Conservation (phyloP, 2,329 filamentous ascomycete genomes). For the Ceratocystis cacaofunesta region DNA sequence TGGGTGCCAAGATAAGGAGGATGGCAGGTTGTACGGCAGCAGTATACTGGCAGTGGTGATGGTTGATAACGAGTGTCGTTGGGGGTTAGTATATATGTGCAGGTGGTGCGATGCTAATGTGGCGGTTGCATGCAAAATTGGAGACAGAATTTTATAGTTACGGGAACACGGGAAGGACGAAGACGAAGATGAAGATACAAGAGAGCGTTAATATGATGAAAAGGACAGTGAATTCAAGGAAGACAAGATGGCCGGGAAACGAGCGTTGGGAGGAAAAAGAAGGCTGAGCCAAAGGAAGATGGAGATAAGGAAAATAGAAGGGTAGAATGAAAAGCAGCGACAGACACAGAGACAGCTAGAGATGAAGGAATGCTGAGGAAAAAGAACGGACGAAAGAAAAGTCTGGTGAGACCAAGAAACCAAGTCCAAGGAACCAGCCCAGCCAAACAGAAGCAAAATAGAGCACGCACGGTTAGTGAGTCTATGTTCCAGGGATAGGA, state of each 20-base stretch:
- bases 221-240: too few relatives aligned
- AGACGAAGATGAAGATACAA: too few relatives aligned
- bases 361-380: neutral
- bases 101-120: neutral
- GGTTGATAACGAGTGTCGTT: neutral
- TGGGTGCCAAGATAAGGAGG: neutral
- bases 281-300: too few relatives aligned
- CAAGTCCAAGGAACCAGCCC: neutral
- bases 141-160: too few relatives aligned
- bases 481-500: neutral
- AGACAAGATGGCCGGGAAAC: too few relatives aligned
- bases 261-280: too few relatives aligned
- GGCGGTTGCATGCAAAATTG: neutral
- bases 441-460: neutral
- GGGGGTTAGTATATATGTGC: neutral
- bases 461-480: neutral
- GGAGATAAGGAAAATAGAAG: too few relatives aligned
- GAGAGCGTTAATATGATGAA: too few relatives aligned
- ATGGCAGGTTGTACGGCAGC: neutral
- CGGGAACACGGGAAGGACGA: neutral
- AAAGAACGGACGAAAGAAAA: neutral
- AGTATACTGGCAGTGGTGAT: neutral
- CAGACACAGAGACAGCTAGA: neutral
- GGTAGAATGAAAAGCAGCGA: too few relatives aligned
- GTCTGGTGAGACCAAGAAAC: neutral